A percentile compares a stretch with the other conserved stretches of the same genome.
Conservation (phyloP, 129 eudicot species). For the Apium graveolens region DNA sequence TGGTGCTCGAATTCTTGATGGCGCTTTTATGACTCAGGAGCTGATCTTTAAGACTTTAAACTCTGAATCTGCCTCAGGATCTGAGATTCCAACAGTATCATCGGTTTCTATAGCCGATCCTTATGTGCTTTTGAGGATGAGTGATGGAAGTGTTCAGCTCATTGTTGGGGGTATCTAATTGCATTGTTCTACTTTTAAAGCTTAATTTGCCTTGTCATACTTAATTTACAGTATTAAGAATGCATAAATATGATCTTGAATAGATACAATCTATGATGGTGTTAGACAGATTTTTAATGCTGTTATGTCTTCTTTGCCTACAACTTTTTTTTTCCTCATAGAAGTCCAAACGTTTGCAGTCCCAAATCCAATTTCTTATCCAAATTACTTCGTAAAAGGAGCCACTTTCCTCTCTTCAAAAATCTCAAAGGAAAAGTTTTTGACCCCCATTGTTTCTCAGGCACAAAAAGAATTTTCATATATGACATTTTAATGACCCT, state of each 20-base stretch:
- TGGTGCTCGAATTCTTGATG: conserved; percentile 97
- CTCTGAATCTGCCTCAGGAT: conserved; percentile 49
- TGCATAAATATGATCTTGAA: neutral
- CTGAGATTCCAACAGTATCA: conserved; percentile 49
- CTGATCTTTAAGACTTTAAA: conserved; percentile 51
- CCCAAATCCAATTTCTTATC: neutral
- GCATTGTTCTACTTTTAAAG: neutral
- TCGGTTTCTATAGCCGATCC: conserved; percentile 98
- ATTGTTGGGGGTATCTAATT: conserved; percentile 86
- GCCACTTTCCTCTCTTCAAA: neutral
- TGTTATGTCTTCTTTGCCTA: neutral
- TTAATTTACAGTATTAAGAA: neutral
- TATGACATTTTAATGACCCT: neutral
- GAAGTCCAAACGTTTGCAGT: neutral
- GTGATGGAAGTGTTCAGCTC: conserved; percentile 90
- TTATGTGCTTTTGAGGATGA: conserved; percentile 74
- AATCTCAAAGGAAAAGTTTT: neutral
- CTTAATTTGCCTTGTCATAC: neutral
- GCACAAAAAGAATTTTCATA: neutral
- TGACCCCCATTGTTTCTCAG: neutral
- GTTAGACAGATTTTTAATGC: neutral
- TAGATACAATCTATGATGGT: neutral
- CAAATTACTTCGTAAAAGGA: neutral
- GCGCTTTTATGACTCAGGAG: conserved; percentile 92
- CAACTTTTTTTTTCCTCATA: too few relatives aligned